Percentiles rank a stretch among this genome's conserved stretches.
These are phyloP conservation scores for Phaeophleospora eucalypticola DNA, from an alignment of 2,329 filamentous ascomycete genomes.

Conservation along the genomic window DNA sequence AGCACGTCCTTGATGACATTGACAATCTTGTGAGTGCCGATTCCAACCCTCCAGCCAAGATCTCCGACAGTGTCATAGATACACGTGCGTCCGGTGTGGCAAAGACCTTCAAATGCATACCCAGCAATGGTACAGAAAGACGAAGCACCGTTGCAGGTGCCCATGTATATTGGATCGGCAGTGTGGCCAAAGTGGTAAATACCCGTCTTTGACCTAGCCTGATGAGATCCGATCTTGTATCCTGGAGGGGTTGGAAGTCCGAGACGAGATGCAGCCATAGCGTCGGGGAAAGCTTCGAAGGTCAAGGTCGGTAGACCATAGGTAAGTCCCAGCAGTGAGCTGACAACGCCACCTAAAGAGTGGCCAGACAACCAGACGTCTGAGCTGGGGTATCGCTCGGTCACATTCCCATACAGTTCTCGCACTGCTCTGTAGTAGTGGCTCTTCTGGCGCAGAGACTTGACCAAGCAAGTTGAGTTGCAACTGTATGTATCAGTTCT, in stretches of 20 bases:
- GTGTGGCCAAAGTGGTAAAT: slow-evolving; percentile 92
- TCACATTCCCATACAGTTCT: slow-evolving; percentile 89
- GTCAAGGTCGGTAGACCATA: slow-evolving; percentile 89
- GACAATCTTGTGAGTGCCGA: slow-evolving; percentile 86
- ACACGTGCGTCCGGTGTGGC: slow-evolving; percentile 83
- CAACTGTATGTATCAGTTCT: slow-evolving; percentile 81
- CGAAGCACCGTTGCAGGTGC: slow-evolving; percentile 84
- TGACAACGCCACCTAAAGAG: slow-evolving; percentile 84
- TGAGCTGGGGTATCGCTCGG: slow-evolving; percentile 76
- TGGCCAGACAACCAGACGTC: slow-evolving; percentile 89
- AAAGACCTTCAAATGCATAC: slow-evolving; percentile 90
- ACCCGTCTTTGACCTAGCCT: slow-evolving; percentile 68
- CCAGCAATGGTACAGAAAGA: slow-evolving; percentile 87
- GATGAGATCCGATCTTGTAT: slow-evolving; percentile 62
- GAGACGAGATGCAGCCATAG: slow-evolving; percentile 75
- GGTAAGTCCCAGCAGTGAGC: slow-evolving; percentile 82
- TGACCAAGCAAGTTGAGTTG: slow-evolving; percentile 82
- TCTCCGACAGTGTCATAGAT: slow-evolving; percentile 89
- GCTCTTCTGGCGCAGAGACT: slow-evolving; percentile 74
- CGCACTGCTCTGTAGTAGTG: slow-evolving; percentile 86
- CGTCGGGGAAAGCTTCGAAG: slow-evolving; percentile 89
- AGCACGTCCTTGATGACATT: slow-evolving; percentile 85
- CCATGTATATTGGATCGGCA: slow-evolving; percentile 91
- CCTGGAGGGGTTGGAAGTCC: slow-evolving; percentile 83
- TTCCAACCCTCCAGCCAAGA: slow-evolving; percentile 85